phyloP scores from a whole-genome alignment of 176 grass and related monocot genomes.

The Zoysia japonica region DNA sequence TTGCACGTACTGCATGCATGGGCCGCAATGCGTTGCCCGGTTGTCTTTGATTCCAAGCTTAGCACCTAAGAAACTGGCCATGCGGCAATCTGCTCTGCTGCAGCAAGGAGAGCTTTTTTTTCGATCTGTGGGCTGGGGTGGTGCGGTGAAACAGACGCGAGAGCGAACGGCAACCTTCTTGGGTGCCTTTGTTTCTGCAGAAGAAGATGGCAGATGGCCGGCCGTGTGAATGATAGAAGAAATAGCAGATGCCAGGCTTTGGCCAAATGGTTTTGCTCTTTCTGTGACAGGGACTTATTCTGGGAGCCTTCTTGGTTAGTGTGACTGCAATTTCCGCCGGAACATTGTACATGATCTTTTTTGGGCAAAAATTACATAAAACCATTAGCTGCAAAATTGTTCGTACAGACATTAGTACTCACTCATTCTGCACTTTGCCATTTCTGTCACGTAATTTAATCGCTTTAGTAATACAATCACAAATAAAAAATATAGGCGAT shows the following conservation, averaged over 20 bases:
- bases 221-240: conserved; percentile 22
- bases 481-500: background rate
- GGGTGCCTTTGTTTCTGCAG: conserved; percentile 6
- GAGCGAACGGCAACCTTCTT: background rate
- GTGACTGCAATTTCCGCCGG: conserved; percentile 10
- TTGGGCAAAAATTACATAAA: too few species aligned
- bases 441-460: background rate
- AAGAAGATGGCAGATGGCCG: conserved; percentile 1
- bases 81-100: conserved; percentile 35
- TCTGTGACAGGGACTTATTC: conserved; percentile 16
- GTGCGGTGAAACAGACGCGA: conserved; percentile 37
- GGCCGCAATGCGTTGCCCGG: conserved; percentile 17
- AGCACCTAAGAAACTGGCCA: conserved; percentile 60
- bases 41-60: conserved; percentile 63
- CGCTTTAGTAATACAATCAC: background rate
- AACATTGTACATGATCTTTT: conserved; percentile 4
- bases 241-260: conserved; percentile 10
- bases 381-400: too few species aligned
- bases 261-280: background rate
- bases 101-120: conserved; percentile 40
- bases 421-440: background rate
- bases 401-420: background rate
- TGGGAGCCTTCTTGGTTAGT: conserved; percentile 23
- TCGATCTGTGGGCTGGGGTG: conserved; percentile 15
- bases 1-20: conserved; percentile 43